These are phyloP conservation scores for Aspergillus vadensis DNA, from an alignment of 2,329 filamentous ascomycete genomes.

Conservation along the genomic window DNA sequence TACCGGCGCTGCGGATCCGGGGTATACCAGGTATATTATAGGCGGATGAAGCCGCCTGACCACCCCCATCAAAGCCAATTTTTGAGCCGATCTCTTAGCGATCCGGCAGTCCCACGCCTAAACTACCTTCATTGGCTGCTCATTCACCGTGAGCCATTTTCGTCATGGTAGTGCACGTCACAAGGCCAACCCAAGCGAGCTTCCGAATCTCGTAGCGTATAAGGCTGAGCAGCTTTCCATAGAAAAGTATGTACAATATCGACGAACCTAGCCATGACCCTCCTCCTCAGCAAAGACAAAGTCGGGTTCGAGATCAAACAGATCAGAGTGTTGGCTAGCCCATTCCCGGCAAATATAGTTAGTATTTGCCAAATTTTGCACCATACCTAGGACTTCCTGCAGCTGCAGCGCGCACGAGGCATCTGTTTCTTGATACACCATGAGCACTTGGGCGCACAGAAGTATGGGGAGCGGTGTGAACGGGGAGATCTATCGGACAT, in stretches of 20 bases:
- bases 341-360: not conserved
- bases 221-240: not conserved
- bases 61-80: not conserved
- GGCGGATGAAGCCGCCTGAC: not conserved
- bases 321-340: not conserved
- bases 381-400: not conserved
- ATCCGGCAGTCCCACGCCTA: not conserved
- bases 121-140: not conserved
- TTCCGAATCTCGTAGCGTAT: not conserved
- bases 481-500: constrained; percentile 5
- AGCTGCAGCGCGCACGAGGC: not conserved
- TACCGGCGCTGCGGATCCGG: not conserved
- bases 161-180: not conserved
- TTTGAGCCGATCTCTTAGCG: not conserved
- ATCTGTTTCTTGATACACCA: not conserved
- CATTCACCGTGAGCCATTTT: not conserved
- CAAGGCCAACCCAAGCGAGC: not conserved
- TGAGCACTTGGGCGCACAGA: constrained; percentile 1
- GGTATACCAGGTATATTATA: not conserved
- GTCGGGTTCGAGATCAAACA: not conserved
- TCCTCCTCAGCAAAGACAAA: too few species aligned
- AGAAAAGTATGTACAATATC: not conserved
- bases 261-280: not conserved
- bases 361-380: not conserved
- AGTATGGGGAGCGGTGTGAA: constrained; percentile 8